Percentiles rank a stretch among this genome's conserved stretches.
These are phyloP conservation scores for Epichloe amarillans DNA, from an alignment of 2,329 filamentous ascomycete genomes.

Conservation along the genomic window DNA sequence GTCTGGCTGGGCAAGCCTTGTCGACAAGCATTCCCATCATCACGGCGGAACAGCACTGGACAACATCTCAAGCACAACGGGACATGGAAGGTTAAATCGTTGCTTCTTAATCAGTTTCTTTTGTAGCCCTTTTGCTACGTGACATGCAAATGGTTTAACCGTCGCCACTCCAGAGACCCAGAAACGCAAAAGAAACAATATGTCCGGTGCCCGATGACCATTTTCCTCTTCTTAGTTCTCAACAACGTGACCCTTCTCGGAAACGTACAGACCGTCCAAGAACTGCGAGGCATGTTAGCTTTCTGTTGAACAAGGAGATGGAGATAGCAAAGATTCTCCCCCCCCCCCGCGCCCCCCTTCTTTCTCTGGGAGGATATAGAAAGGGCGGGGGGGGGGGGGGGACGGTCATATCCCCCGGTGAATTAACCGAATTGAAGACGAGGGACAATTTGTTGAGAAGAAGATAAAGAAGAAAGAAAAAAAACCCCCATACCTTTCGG, in stretches of 20 bases:
- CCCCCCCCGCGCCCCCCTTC: no score
- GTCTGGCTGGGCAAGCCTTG: no score
- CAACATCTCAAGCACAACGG: neutral
- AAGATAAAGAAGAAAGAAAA: neutral
- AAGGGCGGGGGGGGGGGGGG: no score
- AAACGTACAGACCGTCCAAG: slow-evolving; percentile 99
- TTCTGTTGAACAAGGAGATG: no score
- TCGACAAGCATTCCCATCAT: neutral
- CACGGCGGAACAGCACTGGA: no score
- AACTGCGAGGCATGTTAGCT: slow-evolving; percentile 45
- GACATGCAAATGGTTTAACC: slow-evolving; percentile 47
- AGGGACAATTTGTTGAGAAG: neutral
- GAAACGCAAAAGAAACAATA: slow-evolving; percentile 43
- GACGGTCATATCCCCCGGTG: neutral
- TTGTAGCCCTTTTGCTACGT: slow-evolving; percentile 39
- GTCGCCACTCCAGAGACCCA: slow-evolving; percentile 50
- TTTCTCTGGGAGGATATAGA: no score
- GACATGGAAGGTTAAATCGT: slow-evolving; percentile 18
- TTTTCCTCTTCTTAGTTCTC: slow-evolving; percentile 39
- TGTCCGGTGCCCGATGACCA: slow-evolving; percentile 23
- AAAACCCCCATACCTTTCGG: slow-evolving; percentile 59
- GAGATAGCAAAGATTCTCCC: no score
- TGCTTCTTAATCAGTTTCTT: slow-evolving; percentile 24
- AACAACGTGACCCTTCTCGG: slow-evolving; percentile 91
- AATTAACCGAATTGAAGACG: neutral